Conservation (phyloP, 768 basidiomycete species). For the Vishniacozyma victoriae region DNA sequence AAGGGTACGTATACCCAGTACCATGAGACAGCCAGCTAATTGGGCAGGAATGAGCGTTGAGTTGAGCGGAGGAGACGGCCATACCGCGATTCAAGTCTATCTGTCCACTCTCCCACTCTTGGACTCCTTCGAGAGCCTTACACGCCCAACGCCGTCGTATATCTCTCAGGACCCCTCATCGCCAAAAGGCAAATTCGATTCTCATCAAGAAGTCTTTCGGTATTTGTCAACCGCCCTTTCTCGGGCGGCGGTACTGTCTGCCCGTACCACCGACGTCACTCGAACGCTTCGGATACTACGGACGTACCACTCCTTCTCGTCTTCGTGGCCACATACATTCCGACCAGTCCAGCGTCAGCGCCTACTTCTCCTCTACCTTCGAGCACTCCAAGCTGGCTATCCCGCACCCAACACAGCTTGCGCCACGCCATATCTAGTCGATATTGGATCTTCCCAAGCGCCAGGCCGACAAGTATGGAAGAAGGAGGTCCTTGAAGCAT, state of each 20-base stretch:
- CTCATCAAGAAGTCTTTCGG: conserved; percentile 76
- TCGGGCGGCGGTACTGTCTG: conserved; percentile 65
- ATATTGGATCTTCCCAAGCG: not conserved
- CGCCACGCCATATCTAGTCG: conserved; percentile 29
- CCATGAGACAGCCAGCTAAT: not conserved
- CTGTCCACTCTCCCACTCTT: conserved; percentile 25
- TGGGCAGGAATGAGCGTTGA: conserved; percentile 70
- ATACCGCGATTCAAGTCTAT: conserved; percentile 33
- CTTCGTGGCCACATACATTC: conserved; percentile 73
- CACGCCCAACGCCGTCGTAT: conserved; percentile 20
- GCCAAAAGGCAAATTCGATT: conserved; percentile 51
- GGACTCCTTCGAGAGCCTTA: conserved; percentile 10
- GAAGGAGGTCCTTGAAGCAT: conserved; percentile 59
- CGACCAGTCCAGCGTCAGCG: conserved; percentile 68
- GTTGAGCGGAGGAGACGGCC: conserved; percentile 18
- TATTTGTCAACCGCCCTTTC: conserved; percentile 79
- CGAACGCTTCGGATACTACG: conserved; percentile 35
- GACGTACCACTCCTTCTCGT: conserved; percentile 44
- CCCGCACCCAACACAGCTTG: conserved; percentile 8
- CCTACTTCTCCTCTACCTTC: conserved; percentile 64
- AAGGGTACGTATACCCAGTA: conserved; percentile 55
- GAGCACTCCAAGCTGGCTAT: conserved; percentile 55
- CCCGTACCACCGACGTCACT: conserved; percentile 48
- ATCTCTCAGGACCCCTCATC: conserved; percentile 13
- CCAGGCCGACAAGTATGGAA: conserved; percentile 53